Evolutionary conservation across 208 protist species (phyloP).

Genomic region (Trypanosoma lewisi): DNA sequence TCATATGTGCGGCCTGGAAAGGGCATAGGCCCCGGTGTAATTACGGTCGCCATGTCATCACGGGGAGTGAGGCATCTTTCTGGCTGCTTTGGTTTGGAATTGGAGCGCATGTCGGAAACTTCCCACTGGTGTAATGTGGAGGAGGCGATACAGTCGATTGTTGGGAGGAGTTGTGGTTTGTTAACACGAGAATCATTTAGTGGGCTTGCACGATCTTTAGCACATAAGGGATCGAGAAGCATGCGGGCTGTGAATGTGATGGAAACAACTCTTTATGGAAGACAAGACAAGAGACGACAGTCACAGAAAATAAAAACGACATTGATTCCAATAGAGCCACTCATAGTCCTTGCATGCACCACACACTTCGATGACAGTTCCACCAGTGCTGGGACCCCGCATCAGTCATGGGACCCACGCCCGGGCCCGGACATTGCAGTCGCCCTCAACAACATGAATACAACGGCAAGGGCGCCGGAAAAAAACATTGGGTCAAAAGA

Average conservation of each 20-base stretch:
- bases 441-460: neutral
- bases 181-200: constrained; percentile 5
- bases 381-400: neutral
- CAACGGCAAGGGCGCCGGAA: neutral
- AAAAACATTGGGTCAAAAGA: neutral
- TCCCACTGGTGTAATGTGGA: constrained; percentile 6
- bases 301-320: neutral
- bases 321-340: neutral
- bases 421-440: neutral
- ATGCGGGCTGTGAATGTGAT: neutral
- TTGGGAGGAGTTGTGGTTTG: neutral
- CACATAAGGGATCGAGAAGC: neutral
- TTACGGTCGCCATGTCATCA: constrained; percentile 6
- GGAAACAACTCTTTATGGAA: neutral
- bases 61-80: neutral
- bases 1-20: constrained; percentile 2
- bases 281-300: neutral
- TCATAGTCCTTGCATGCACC: neutral
- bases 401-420: neutral
- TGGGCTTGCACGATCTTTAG: neutral
- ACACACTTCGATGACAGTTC: neutral
- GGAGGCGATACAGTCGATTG: constrained; percentile 6
- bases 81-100: constrained; percentile 10
- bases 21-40: neutral
- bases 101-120: neutral